Conservation (phyloP, 768 basidiomycete species). For the Lactarius quietus region DNA sequence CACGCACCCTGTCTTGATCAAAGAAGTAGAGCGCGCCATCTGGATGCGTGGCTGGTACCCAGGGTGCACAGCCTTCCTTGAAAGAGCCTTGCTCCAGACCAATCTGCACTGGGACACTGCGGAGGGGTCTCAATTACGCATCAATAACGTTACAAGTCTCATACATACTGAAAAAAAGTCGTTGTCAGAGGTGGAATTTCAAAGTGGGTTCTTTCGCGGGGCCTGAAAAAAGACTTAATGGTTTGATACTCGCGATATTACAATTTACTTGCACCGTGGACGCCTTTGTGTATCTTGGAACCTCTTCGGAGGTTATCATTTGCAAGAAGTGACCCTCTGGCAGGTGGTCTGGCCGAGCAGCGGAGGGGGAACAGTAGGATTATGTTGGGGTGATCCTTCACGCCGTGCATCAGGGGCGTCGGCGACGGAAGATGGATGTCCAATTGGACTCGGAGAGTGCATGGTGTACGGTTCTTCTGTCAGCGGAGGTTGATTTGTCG, state of each 20-base stretch:
- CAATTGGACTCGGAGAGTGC: not conserved
- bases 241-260: not conserved
- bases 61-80: no score
- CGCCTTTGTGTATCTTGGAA: conserved; percentile 14
- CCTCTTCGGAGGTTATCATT: conserved; percentile 12
- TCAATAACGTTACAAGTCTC: no score
- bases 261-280: conserved; percentile 4
- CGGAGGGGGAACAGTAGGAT: not conserved
- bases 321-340: conserved; percentile 3
- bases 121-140: no score
- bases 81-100: no score
- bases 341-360: not conserved
- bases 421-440: not conserved
- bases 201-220: no score
- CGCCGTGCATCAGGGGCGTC: no score
- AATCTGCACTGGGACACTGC: no score
- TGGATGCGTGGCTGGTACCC: no score
- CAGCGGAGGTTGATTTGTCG: not conserved
- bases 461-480: conserved; percentile 1
- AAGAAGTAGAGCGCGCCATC: no score
- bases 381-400: not conserved
- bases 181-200: no score
- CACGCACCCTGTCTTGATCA: no score
- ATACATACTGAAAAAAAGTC: no score
- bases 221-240: conserved; percentile 3